Conservation (phyloP, 495 filamentous ascomycete species). For the Daldinia vernicosa region DNA sequence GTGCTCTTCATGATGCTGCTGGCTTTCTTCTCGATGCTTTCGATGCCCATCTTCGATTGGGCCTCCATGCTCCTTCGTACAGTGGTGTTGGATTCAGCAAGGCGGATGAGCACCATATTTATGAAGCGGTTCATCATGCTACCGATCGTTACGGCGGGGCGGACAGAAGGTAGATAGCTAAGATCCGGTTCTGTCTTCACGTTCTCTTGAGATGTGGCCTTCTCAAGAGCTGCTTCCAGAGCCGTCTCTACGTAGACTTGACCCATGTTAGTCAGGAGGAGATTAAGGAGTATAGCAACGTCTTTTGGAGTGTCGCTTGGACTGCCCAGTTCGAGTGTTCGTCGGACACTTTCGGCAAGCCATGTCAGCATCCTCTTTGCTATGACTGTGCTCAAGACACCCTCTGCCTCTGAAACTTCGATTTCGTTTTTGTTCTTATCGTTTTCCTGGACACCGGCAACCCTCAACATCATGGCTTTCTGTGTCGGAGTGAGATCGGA, state of each 20-base stretch:
- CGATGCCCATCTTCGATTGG: constrained; percentile 73
- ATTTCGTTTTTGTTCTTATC: constrained; percentile 74
- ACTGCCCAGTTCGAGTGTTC: constrained; percentile 86
- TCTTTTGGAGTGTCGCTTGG: constrained; percentile 93
- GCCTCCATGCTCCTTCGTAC: constrained; percentile 91
- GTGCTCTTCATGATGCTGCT: constrained; percentile 86
- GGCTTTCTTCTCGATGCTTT: constrained; percentile 87
- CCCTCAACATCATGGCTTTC: constrained; percentile 82
- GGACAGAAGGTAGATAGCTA: constrained; percentile 78
- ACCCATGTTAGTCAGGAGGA: constrained; percentile 88
- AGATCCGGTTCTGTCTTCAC: constrained; percentile 88
- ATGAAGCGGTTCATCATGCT: constrained; percentile 93
- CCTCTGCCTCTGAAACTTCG: constrained; percentile 89
- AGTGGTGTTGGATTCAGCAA: constrained; percentile 87
- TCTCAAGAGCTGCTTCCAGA: constrained; percentile 84
- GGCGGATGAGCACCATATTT: constrained; percentile 86
- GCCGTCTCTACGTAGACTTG: constrained; percentile 95
- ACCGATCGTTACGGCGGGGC: constrained; percentile 84
- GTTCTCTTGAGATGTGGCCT: constrained; percentile 76
- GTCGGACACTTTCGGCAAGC: constrained; percentile 95
- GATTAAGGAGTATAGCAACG: constrained; percentile 82
- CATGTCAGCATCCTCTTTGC: constrained; percentile 97
- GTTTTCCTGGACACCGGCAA: constrained; percentile 74
- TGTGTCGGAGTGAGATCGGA: constrained; percentile 85
- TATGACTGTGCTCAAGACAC: constrained; percentile 79